Base-by-base conservation (phyloP, 495 filamentous ascomycete species). In the Physcia stellaris region DNA sequence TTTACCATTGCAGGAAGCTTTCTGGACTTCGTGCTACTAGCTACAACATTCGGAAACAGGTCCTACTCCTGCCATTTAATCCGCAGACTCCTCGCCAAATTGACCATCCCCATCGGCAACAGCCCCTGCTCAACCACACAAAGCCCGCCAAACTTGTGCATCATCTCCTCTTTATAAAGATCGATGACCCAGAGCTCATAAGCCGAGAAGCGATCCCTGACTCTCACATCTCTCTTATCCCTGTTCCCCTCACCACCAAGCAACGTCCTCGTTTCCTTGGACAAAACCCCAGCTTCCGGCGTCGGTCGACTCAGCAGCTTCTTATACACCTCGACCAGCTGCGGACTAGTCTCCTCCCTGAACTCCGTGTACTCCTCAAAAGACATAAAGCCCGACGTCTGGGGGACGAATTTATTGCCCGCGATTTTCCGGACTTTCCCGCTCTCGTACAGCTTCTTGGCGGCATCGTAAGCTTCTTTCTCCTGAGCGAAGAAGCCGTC, bases 101-200 rank as follows among this genome's bases (percentile, higher is more conserved):
- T 70, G 12, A 81, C 62, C 47, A 82, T 74, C 1, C 76, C 77
- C 47, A 80, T 63, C 0, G 77, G 76, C 57, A 81, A 56, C 35
- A 71, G 59, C 24, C 70, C 74, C 17, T 62, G 53, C 37, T 74
- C 73, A 0, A 79, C 77, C 6, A 79, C 64, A 12, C 68, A 67
- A 45, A 80, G 46, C 7, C 69, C 63, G n/a, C 78, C 78, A 53
- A 79, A 81, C 15, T 56, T 61, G 24, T 62, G 56, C 26, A 75
- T 59, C 56, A 79, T 71, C 43, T 75, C 71, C 1, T 58, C 60
- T 6, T 69, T 64, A 45, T 78, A 79, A 40, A 79, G 42, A 43
- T 72, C 61, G 12, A 64, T 66, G 19, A 75, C 60, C 78, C 75
- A 81, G 36, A 57, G 60, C 72, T 70, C 73, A 49, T 81, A 79